Evolutionary conservation across 441 rosid genomes (phyloP), one percentile per base, ranked within the genome.

Genomic region (Erodium moschatum): DNA sequence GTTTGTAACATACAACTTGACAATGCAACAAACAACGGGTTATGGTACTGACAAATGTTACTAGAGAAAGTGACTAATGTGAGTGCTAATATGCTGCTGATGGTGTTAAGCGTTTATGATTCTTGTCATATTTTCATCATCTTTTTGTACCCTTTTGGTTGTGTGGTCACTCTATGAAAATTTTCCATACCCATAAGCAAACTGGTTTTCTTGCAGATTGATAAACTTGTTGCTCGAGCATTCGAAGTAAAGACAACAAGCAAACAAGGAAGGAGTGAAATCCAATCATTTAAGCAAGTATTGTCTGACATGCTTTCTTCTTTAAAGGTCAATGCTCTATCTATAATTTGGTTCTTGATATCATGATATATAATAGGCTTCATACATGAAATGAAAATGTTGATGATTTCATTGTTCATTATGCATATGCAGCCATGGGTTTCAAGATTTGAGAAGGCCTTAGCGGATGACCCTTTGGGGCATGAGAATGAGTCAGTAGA

Each of bases 391-490:
- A 1, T 5, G 40, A 29, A 44, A 11, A 40, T 8, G 33, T 42
- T 69, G 46, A 65, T 46, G 31, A n/a, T 50, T 65, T 66, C 63
- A 56, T 69, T 64, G 73, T 69, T 64, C 10, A 15, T 38, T 40
- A 67, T 66, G 85, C 89, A 94, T 40, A 68, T 64, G 86, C 90
- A 94, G 98, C 91, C 97, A 48, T 89, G 98, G 97, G 81, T 79
- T 65, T 86, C 90, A 19, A 83, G 92, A 76, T 78, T 91, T 48
- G 83, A 81, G 69, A 76, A 79, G 70, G 85, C 66, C 0, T 62
- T 88, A 54, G 75, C 81, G 0, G 65, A 69, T 38, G 72, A 75
- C 65, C 42, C 81, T 0, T 20, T 60, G 21, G 80, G 79, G 65
- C 2, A 67, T 0, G 74, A 63, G 73, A 75, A 64, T 67, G 76